Percentiles rank a stretch among this genome's conserved stretches.
Conservation (phyloP, 2,329 filamentous ascomycete genomes). For the Gliomastix tumulicola region DNA sequence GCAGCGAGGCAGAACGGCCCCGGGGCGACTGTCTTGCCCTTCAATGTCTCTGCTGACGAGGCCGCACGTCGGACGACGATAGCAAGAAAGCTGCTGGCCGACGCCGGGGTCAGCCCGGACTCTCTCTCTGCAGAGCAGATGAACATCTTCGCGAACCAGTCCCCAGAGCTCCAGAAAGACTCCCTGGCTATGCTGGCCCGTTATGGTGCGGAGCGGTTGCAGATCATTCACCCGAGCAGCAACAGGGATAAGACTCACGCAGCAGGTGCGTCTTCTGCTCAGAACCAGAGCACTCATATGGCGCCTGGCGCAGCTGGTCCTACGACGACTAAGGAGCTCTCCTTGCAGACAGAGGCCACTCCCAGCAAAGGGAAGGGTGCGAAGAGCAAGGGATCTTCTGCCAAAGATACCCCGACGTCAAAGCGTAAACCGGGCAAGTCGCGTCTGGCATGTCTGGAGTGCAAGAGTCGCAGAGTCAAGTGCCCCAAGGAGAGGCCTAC, state of each 20-base stretch:
- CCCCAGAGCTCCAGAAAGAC: conserved; percentile 44
- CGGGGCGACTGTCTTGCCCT: conserved; percentile 12
- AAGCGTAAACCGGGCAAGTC: conserved; percentile 18
- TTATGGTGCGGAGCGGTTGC: conserved; percentile 49
- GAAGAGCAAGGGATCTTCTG: conserved; percentile 6
- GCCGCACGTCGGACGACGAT: conserved; percentile 40
- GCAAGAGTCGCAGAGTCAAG: conserved; percentile 29
- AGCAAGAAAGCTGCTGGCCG: conserved; percentile 38
- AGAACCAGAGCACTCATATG: neutral
- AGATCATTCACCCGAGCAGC: conserved; percentile 49
- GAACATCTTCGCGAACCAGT: conserved; percentile 53
- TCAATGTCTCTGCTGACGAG: conserved; percentile 35
- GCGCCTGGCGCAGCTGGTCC: conserved; percentile 8
- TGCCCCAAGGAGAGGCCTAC: conserved; percentile 31
- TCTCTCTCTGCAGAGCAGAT: conserved; percentile 50
- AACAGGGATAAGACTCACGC: conserved; percentile 22
- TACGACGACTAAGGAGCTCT: conserved; percentile 7
- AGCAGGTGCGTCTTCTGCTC: conserved; percentile 5
- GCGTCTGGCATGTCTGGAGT: conserved; percentile 25
- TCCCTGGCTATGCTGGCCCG: conserved; percentile 49
- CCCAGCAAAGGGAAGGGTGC: neutral
- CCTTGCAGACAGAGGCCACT: neutral
- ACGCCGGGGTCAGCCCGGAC: conserved; percentile 41
- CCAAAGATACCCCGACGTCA: too few relatives aligned
- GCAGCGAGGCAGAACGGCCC: conserved; percentile 6